phyloP scores from a whole-genome alignment of 2,329 filamentous ascomycete genomes.

The Cladosporium sp. region DNA sequence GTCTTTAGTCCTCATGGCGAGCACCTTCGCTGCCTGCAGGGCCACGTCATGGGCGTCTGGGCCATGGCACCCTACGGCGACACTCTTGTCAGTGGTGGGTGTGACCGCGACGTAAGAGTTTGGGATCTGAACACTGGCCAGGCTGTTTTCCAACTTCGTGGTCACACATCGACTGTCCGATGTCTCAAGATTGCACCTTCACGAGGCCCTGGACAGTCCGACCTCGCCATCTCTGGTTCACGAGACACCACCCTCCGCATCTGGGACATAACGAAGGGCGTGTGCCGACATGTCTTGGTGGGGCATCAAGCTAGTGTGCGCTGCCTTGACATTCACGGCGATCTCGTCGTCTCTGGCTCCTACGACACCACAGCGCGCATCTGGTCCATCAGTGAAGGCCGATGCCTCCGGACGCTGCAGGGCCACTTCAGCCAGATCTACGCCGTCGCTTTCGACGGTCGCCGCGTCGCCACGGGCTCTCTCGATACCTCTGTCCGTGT shows the following conservation, averaged over 20 bases:
- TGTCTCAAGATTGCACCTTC: slow-evolving; percentile 84
- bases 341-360: slow-evolving; percentile 94
- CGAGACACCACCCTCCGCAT: slow-evolving; percentile 89
- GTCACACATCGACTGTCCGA: slow-evolving; percentile 92
- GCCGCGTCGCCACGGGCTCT: slow-evolving; percentile 87
- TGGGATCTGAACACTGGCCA: slow-evolving; percentile 89
- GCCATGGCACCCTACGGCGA: slow-evolving; percentile 99
- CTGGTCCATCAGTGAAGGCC: slow-evolving; percentile 95
- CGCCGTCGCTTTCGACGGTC: slow-evolving; percentile 93
- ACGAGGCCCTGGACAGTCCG: slow-evolving; percentile 50
- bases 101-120: slow-evolving; percentile 91
- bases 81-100: slow-evolving; percentile 88
- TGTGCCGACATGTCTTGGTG: slow-evolving; percentile 85
- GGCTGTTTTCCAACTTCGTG: slow-evolving; percentile 76
- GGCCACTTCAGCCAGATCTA: slow-evolving; percentile 99
- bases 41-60: slow-evolving; percentile 99
- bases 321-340: slow-evolving; percentile 91
- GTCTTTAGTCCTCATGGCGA: slow-evolving; percentile 91
- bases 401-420: slow-evolving; percentile 80
- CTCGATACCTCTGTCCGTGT: slow-evolving; percentile 94
- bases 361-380: slow-evolving; percentile 96
- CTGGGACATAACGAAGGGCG: slow-evolving; percentile 85
- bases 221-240: slow-evolving; percentile 92
- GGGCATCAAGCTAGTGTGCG: slow-evolving; percentile 94
- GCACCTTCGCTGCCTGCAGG: slow-evolving; percentile 79